These are phyloP conservation scores for Xylariaceae sp. DNA, from an alignment of 2,329 filamentous ascomycete genomes.

Conservation along the genomic window DNA sequence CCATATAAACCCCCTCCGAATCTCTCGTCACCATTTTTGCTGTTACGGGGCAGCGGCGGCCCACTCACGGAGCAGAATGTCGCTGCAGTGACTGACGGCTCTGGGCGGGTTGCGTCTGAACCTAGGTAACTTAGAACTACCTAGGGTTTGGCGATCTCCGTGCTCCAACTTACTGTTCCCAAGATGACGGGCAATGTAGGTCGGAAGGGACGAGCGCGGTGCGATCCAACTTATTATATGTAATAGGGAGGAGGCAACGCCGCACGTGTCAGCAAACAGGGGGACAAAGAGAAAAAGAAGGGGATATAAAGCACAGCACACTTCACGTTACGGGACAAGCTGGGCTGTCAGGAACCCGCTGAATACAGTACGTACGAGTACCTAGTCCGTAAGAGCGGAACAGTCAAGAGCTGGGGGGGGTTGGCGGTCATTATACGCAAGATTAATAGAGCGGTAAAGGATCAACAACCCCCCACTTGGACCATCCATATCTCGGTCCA, in stretches of 20 bases:
- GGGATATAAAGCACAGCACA: too few species aligned
- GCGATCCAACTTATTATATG: too few species aligned
- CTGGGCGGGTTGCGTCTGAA: not conserved
- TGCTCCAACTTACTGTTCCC: not conserved
- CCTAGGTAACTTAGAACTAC: not conserved
- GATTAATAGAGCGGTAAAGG: not conserved
- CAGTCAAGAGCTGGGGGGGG: constrained; percentile 2
- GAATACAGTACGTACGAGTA: too few species aligned
- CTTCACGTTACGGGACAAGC: too few species aligned
- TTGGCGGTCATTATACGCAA: not conserved
- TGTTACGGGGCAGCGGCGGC: not conserved
- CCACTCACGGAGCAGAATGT: not conserved
- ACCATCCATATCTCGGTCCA: not conserved
- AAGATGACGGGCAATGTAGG: too few species aligned
- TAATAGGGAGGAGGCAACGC: too few species aligned
- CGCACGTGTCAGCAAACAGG: too few species aligned
- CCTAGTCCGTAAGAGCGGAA: too few species aligned
- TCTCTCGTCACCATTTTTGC: constrained; percentile 14
- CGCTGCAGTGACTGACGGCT: not conserved
- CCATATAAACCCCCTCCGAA: constrained; percentile 2
- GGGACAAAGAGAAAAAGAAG: too few species aligned
- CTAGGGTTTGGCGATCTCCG: not conserved
- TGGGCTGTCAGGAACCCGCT: too few species aligned
- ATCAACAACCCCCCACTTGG: not conserved
- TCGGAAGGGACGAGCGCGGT: too few species aligned